These are phyloP conservation scores for Lippia alba DNA, from an alignment of 305 asterid species.

Conservation along the genomic window DNA sequence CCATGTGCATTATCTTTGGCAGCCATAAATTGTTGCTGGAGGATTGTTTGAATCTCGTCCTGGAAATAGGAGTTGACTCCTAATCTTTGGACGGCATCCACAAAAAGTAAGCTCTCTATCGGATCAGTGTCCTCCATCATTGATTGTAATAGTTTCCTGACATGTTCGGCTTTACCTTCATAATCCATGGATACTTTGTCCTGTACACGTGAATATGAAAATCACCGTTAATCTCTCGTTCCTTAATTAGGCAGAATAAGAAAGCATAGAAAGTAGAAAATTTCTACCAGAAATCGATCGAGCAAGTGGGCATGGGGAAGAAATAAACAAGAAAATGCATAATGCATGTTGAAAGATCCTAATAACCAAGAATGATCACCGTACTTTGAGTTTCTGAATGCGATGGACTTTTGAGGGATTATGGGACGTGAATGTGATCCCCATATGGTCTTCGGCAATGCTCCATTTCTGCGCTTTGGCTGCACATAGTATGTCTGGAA, in stretches of 20 bases:
- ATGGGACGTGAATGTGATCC: too few relatives aligned
- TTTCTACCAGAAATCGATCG: too few relatives aligned
- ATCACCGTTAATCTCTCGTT: too few relatives aligned
- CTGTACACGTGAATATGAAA: background rate
- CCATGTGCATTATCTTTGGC: background rate
- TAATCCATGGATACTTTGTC: background rate
- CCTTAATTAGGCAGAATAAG: too few relatives aligned
- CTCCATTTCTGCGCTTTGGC: background rate
- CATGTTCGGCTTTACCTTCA: slow-evolving; percentile 18
- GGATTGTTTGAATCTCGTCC: slow-evolving; percentile 40
- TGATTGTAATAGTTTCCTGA: slow-evolving; percentile 5
- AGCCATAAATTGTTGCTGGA: slow-evolving; percentile 14
- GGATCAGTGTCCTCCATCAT: background rate
- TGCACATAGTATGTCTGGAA: background rate
- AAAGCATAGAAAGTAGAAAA: background rate
- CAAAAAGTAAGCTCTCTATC: slow-evolving; percentile 28
- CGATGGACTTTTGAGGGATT: too few relatives aligned
- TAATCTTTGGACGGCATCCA: slow-evolving; percentile 47
- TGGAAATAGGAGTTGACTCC: slow-evolving; percentile 42
- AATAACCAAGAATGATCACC: too few relatives aligned
- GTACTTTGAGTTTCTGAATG: too few relatives aligned
- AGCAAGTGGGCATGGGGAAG: too few relatives aligned
- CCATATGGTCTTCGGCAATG: background rate
- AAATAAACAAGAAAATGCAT: too few relatives aligned
- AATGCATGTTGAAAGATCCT: too few relatives aligned